Base-by-base conservation (phyloP, 116 monocot species). In the Phalaenopsis hybrid region DNA sequence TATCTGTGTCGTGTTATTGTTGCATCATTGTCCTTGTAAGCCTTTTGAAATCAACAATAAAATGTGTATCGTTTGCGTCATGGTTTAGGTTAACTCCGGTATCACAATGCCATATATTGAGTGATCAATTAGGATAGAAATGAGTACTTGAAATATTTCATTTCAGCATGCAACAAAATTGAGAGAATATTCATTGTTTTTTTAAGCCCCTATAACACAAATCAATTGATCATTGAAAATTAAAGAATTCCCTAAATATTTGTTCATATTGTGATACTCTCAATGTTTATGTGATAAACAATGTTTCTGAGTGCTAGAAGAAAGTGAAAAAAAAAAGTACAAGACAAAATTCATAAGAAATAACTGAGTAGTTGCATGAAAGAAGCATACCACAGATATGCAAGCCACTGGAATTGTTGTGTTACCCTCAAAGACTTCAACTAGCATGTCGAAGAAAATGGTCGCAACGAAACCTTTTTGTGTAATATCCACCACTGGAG, bases 341-440 rank as follows among this genome's bases (percentile, higher is more conserved):
- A 46, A 6, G 9, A 3, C 13, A 77, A 77, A 77, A 77, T 77
- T 13, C 16, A 51, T 2, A 51, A 28, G 16, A 25, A 50, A 77
- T 57, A 41, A 73, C 50, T 34, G 5, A 15, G 49, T 33, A 6
- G 8, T 74, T 67, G 37, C 58, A 33, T 12, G 77, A 8, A 45
- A 45, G 75, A 78, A 69, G 34, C 90, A 88, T 88, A 95, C 98
- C 92, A 92, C 82, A 59, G 91, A 90, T 89, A 98, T 88, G 80
- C 94, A 98, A 57, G 98, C 98, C 81, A 95, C 98, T 67, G 98
- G 83, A 77, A 93, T 81, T 68, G 74, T 76, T 8, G 88, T 84
- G 51, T 79, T 61, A 15, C 16, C 79, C 82, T 95, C 89, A 77
- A 93, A 68, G 52, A 98, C 95, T 89, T 93, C 86, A 69, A 92